These are phyloP conservation scores for Ampelocalamus luodianensis DNA, from an alignment of 176 grass and related monocot genomes.

Conservation along the genomic window DNA sequence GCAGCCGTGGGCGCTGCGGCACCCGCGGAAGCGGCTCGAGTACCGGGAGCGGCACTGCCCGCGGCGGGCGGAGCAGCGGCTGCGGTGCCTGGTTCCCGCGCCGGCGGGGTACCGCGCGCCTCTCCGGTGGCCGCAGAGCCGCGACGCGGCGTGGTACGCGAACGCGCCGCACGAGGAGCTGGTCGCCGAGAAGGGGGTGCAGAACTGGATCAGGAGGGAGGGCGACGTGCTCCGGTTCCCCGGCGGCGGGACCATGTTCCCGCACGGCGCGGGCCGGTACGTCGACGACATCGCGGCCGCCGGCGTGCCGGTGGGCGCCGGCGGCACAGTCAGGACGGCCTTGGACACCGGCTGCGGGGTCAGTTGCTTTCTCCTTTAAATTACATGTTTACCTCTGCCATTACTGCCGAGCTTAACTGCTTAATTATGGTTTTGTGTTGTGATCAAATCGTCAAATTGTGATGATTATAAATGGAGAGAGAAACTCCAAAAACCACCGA, in stretches of 20 bases:
- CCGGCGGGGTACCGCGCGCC: slow-evolving; percentile 34
- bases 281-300: slow-evolving; percentile 30
- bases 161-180: slow-evolving; percentile 47
- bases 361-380: slow-evolving; percentile 9
- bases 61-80: not conserved
- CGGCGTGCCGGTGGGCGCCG: slow-evolving; percentile 16
- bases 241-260: slow-evolving; percentile 52
- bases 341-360: slow-evolving; percentile 53
- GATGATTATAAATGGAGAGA: not conserved
- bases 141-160: slow-evolving; percentile 46
- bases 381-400: not conserved
- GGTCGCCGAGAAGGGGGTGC: slow-evolving; percentile 34
- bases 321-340: slow-evolving; percentile 40
- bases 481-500: not conserved
- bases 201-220: slow-evolving; percentile 44
- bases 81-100: slow-evolving; percentile 35
- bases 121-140: slow-evolving; percentile 43
- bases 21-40: slow-evolving; percentile 24
- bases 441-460: not conserved
- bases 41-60: slow-evolving; percentile 52
- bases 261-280: slow-evolving; percentile 31
- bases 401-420: not conserved
- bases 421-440: not conserved
- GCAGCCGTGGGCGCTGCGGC: slow-evolving; percentile 17
- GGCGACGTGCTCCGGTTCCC: slow-evolving; percentile 44